phyloP scores from a whole-genome alignment of 1,139 yeast genomes.

The Eremothecium cymbalariae region DNA sequence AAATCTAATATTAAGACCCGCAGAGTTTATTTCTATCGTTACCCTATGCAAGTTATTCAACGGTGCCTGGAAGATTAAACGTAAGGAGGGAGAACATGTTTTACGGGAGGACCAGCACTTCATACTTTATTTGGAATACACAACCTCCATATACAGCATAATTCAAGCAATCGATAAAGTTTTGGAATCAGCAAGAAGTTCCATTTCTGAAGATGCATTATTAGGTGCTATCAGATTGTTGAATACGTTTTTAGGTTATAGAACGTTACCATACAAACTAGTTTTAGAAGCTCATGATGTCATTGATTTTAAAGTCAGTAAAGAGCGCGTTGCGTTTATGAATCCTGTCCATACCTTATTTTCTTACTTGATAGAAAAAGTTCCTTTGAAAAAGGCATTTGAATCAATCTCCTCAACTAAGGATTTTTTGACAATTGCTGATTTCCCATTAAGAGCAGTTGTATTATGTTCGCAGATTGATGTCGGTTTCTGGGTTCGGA shows the following conservation, averaged over 20 bases:
- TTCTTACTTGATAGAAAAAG: constrained; percentile 28
- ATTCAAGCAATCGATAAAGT: constrained; percentile 40
- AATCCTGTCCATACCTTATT: constrained; percentile 51
- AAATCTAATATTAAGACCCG: constrained; percentile 27
- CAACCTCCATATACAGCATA: constrained; percentile 41
- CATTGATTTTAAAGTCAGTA: constrained; percentile 39
- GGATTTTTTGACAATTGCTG: constrained; percentile 42
- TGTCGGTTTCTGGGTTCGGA: constrained; percentile 58
- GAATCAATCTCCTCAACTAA: constrained; percentile 14
- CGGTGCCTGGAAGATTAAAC: constrained; percentile 45
- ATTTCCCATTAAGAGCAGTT: constrained; percentile 49
- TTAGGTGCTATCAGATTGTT: constrained; percentile 35
- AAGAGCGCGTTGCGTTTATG: constrained; percentile 45
- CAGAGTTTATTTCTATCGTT: constrained; percentile 36
- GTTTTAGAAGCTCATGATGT: constrained; percentile 24
- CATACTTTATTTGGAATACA: constrained; percentile 41
- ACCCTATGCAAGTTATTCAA: constrained; percentile 46
- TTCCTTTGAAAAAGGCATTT: constrained; percentile 20
- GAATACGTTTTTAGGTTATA: constrained; percentile 27
- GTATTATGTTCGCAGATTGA: constrained; percentile 50
- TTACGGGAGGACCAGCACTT: constrained; percentile 46
- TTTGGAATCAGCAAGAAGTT: constrained; percentile 24
- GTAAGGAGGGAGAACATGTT: constrained; percentile 65
- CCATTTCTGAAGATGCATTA: constrained; percentile 20
- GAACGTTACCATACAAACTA: constrained; percentile 22